Base-by-base conservation (phyloP, 2,329 filamentous ascomycete genomes). In the Epichloe brachyelytri region DNA sequence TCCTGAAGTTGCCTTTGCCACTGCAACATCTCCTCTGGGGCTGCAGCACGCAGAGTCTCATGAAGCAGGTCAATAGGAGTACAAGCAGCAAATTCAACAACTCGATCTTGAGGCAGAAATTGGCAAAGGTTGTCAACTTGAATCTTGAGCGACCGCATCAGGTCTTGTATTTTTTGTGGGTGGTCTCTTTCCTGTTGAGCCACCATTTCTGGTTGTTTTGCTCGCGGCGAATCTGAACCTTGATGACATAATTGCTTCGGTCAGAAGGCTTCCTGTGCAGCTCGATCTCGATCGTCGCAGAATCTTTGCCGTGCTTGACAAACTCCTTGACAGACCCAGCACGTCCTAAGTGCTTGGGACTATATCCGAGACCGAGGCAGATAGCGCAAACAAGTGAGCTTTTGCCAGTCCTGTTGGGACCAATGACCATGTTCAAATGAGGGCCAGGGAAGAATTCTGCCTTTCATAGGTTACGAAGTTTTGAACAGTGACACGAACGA, bases 111-210 rank as follows among this genome's bases (percentile, higher is more conserved):
- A 0, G 93, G 93, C 43, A 98, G 71, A 60, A 98, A 98, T 64
- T 98, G 93, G 65, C 93, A 98, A 2, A 98, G 75, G 59, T 98
- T 98, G 71, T 98, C 93, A 56, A 97, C 88, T 66, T 98, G 93
- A 48, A 98, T 97, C 46, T 85, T 85, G 60, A 95, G 82, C 10
- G 75, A 76, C 53, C 74, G 78, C 54, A 84, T 85, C 46, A 95
- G 70, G 10, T 74, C 69, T 58, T 85, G 75, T 6, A 97, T 76
- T 3, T 74, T 60, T 83, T 85, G 55, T 82, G 78, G 1, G 75
- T 74, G 5, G 74, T 68, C 51, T 77, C 75, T 55, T 74, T 78
- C 40, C 82, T 83, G 63, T 96, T 84, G 34, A 97, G 65, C 63
- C 76, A 85, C 71, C 86, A 98, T n/a, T 79, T 77, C 34, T 83